Base-by-base conservation (phyloP, 257 asterid species). In the Mitragyna speciosa region DNA sequence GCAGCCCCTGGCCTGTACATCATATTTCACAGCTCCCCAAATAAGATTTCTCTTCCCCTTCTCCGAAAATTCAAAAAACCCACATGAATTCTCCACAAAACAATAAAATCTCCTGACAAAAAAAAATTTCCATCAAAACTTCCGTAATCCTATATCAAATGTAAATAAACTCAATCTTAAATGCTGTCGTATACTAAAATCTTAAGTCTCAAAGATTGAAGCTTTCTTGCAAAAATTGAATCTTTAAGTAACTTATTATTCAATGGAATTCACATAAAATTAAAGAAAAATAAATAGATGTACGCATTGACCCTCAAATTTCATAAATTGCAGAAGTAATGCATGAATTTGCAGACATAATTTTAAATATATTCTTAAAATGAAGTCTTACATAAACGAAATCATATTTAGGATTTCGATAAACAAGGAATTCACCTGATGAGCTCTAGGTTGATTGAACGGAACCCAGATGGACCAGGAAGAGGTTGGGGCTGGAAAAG, bases 1-100 rank as follows among this genome's bases (percentile, higher is more conserved):
- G 89, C 90, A 20, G 89, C 88, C 84, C 86, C 92, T 71, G 94
- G 74, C 79, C 82, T 85, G 79, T 85, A 82, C 94, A 92, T 92
- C 94, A 92, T 92, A 80, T 49, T 87, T 81, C 16, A 56, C 81
- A 79, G 70, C 86, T 82, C 73, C 69, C 76, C 81, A 78, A 75
- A 72, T 75, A 87, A 80, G 52, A 83, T 83, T 79, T 70, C 84
- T 79, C 76, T 79, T 47, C 70, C 66, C 66, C 83, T 81, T 77
- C 45, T 75, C 84, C 76, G 45, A 80, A 65, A 41, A 69, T 59
- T 77, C 52, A 39, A 30, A 76, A 49, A 39, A 26, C 36, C 20
- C 67, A 72, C 51, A 33, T 47, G 45, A 73, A 80, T 28, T 68
- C 58, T 41, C 75, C 51, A 68, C 81, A 51, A 16, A 14, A 5